phyloP scores from a whole-genome alignment of 176 grass and related monocot species.

The Carex parvula region DNA sequence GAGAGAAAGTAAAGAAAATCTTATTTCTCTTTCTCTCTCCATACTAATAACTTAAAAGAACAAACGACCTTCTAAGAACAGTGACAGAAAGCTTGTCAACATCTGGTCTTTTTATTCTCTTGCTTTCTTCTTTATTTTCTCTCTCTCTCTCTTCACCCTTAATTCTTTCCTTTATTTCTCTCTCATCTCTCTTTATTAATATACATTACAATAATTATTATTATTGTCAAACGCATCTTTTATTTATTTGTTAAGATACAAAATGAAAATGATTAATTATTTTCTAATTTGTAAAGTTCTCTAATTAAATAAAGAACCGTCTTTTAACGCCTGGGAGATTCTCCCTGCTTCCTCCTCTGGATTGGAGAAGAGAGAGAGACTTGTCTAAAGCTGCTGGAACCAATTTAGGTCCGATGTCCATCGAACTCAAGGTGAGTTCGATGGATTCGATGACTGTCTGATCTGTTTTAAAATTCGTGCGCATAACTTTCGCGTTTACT shows the following conservation, averaged over 20 bases:
- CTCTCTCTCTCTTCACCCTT: no score
- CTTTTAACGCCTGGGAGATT: constrained; percentile 16
- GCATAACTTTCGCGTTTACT: no score
- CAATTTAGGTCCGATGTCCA: no score
- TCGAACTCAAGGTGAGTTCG: no score
- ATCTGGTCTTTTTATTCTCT: constrained; percentile 66
- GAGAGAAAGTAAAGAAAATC: constrained; percentile 10
- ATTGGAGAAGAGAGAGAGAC: neutral
- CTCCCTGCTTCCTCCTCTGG: constrained; percentile 19
- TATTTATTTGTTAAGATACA: no score
- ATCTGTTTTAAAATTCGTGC: no score
- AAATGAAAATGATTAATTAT: no score
- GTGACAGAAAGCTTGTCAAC: constrained; percentile 65
- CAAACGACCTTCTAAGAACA: constrained; percentile 48
- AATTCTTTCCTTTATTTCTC: neutral
- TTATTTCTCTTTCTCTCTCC: constrained; percentile 12
- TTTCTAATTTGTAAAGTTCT: neutral
- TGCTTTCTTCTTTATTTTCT: constrained; percentile 15
- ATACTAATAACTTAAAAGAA: constrained; percentile 32
- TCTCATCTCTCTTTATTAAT: neutral
- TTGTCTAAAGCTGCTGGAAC: constrained; percentile 6
- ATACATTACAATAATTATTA: neutral
- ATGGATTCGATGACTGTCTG: no score
- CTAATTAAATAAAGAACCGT: neutral
- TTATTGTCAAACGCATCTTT: neutral